Conservation (phyloP, 2,329 filamentous ascomycete genomes). For the Cytospora paraplurivora region DNA sequence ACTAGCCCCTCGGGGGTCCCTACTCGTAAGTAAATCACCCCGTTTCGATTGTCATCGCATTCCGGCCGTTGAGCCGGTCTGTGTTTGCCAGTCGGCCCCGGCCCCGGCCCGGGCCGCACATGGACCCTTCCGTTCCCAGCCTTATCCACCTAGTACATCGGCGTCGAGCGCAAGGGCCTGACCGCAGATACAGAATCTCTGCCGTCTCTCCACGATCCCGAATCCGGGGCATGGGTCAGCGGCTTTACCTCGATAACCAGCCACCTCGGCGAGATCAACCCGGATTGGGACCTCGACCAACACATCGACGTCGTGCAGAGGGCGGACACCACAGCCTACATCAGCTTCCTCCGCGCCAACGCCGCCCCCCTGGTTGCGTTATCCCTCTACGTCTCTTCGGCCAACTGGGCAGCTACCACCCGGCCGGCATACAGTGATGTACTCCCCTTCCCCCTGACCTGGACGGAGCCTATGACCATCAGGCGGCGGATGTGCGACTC, state of each 20-base stretch:
- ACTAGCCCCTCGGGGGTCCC: constrained; percentile 72
- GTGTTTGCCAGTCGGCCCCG: neutral
- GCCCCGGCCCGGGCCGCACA: neutral
- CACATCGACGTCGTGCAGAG: constrained; percentile 42
- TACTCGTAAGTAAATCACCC: constrained; percentile 58
- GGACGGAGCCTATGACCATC: constrained; percentile 75
- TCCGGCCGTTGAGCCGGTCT: constrained; percentile 33
- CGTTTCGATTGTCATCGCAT: constrained; percentile 13
- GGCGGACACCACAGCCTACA: constrained; percentile 55
- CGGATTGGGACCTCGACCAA: constrained; percentile 43
- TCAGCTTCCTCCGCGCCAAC: constrained; percentile 72
- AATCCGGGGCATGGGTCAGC: constrained; percentile 54
- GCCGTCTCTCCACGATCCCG: constrained; percentile 55
- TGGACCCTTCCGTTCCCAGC: constrained; percentile 12
- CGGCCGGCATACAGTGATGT: constrained; percentile 79
- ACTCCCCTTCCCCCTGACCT: constrained; percentile 85
- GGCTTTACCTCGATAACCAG: constrained; percentile 64
- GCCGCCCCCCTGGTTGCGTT: constrained; percentile 81
- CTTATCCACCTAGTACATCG: constrained; percentile 6
- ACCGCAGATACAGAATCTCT: constrained; percentile 49
- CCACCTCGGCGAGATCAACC: constrained; percentile 48
- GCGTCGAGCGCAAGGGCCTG: constrained; percentile 17
- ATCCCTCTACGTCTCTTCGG: constrained; percentile 84
- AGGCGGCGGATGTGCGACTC: constrained; percentile 70
- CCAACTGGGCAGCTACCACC: constrained; percentile 80